phyloP scores from a whole-genome alignment of 2,329 filamentous ascomycete genomes.

The Fonsecaea nubica region DNA sequence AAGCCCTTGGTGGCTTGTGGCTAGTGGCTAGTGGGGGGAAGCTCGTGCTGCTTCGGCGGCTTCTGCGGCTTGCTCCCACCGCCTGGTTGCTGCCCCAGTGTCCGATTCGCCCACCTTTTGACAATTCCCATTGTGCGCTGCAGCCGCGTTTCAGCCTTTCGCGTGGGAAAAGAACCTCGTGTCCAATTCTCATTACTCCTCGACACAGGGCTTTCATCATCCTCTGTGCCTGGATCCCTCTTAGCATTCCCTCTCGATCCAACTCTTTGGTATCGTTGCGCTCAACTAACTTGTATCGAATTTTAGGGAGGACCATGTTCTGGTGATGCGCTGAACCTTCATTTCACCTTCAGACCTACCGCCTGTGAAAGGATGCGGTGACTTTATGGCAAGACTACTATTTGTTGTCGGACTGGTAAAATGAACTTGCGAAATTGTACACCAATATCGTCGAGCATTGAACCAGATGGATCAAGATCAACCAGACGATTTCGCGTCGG shows the following conservation, averaged over 20 bases:
- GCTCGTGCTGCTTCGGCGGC: not conserved
- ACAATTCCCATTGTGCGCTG: not conserved
- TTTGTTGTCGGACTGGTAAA: not conserved
- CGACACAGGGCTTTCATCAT: too few relatives aligned
- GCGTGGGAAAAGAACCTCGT: not conserved
- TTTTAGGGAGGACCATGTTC: not conserved
- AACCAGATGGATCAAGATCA: conserved; percentile 28
- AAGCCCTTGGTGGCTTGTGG: conserved; percentile 9
- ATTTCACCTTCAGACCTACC: not conserved
- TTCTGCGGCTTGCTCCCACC: not conserved
- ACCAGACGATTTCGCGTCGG: conserved; percentile 35
- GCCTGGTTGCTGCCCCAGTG: not conserved
- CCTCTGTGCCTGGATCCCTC: too few relatives aligned
- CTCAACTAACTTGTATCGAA: not conserved
- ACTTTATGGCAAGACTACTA: not conserved
- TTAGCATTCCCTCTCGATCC: not conserved
- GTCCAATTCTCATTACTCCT: not conserved
- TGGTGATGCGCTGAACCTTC: not conserved
- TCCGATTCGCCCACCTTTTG: not conserved
- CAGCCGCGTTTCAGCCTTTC: conserved; percentile 18
- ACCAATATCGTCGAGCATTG: conserved; percentile 16
- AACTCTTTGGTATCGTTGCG: not conserved
- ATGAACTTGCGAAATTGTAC: not conserved
- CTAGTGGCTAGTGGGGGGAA: not conserved
- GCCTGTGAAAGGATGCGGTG: not conserved